These are phyloP conservation scores for Glycine latifolia DNA, from an alignment of 306 rosid genomes.

Conservation along the genomic window DNA sequence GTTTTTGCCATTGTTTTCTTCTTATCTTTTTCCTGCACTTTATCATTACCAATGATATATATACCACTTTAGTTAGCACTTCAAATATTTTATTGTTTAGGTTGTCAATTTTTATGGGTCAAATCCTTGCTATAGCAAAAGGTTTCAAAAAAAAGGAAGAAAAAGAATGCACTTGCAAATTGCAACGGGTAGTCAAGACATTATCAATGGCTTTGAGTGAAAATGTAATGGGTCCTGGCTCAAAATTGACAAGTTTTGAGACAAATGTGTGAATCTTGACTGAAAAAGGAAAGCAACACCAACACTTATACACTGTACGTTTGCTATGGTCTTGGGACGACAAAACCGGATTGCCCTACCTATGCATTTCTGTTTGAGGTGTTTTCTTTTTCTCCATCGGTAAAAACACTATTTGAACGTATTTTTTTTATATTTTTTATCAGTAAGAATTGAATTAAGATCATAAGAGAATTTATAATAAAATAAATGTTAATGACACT, in stretches of 20 bases:
- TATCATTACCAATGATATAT: slow-evolving; percentile 12
- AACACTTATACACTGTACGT: neutral
- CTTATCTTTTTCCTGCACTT: neutral
- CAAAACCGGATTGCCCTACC: neutral
- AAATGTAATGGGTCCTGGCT: slow-evolving; percentile 15
- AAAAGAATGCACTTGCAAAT: slow-evolving; percentile 20
- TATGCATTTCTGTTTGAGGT: neutral
- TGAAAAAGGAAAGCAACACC: neutral
- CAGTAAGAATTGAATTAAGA: no score
- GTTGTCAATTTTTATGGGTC: slow-evolving; percentile 18
- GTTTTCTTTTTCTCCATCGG: neutral
- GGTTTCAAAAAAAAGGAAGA: neutral
- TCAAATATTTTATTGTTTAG: neutral
- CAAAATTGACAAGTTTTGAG: neutral
- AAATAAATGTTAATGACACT: no score
- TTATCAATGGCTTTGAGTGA: slow-evolving; percentile 20
- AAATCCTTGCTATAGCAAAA: neutral
- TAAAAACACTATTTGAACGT: no score
- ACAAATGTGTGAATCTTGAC: slow-evolving; percentile 10
- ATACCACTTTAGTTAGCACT: slow-evolving; percentile 23
- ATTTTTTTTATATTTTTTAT: no score
- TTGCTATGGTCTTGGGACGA: no score
- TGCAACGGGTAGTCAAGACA: slow-evolving; percentile 24
- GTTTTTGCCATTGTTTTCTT: neutral
- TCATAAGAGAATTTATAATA: no score